Conservation (phyloP, 306 rosid species). For the Hippophae gyantsensis region DNA sequence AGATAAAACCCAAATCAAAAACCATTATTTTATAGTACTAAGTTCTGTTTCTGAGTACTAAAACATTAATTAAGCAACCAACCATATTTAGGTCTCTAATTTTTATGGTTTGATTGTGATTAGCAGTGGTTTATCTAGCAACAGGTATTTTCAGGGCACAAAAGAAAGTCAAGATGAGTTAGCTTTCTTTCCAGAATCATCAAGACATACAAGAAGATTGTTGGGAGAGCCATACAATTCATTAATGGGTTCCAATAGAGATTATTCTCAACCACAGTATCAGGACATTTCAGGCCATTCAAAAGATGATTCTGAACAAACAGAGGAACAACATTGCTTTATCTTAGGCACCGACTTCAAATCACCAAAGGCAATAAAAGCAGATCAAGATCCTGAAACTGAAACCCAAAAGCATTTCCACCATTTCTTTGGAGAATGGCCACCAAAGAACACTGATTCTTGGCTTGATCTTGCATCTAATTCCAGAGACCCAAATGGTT, state of each 20-base stretch:
- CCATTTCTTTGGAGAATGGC: conserved; percentile 93
- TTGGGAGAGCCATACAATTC: conserved; percentile 46
- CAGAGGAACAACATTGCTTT: conserved; percentile 56
- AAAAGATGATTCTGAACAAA: conserved; percentile 12
- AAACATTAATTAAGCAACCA: not conserved
- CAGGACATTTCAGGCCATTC: conserved; percentile 30
- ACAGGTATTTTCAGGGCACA: conserved; percentile 56
- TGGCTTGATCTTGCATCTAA: conserved; percentile 97
- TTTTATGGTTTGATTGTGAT: not conserved
- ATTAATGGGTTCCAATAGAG: conserved; percentile 42
- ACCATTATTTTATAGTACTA: too few relatives aligned
- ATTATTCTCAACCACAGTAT: conserved; percentile 43
- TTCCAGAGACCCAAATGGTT: conserved; percentile 55
- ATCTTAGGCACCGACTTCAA: conserved; percentile 86
- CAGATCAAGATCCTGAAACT: conserved; percentile 53
- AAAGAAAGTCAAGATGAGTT: conserved; percentile 69
- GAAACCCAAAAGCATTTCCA: conserved; percentile 83
- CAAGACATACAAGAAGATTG: conserved; percentile 44
- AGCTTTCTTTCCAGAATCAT: conserved; percentile 74
- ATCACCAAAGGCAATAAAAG: conserved; percentile 42
- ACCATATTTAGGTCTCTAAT: not conserved
- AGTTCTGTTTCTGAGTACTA: not conserved
- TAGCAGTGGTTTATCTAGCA: conserved; percentile 8
- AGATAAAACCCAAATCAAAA: too few relatives aligned
- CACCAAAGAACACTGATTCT: conserved; percentile 75